Conservation (phyloP, 225 moss, liverwort and hornwort genomes). For the Takakia lepidozioides region DNA sequence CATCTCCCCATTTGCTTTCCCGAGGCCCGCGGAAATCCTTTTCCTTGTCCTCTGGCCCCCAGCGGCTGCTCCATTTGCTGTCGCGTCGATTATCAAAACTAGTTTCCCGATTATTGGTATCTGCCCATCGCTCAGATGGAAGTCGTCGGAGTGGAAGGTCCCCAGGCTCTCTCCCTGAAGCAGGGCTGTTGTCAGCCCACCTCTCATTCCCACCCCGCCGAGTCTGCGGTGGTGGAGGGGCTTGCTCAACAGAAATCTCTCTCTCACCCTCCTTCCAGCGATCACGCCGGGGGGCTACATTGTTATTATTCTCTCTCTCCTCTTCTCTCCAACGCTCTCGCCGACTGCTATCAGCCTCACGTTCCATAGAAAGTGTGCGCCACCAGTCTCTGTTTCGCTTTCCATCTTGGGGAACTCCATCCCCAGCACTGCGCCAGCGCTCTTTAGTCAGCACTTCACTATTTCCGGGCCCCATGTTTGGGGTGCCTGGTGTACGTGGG, state of each 20-base stretch:
- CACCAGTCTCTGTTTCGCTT: slow-evolving; percentile 62
- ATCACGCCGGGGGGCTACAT: slow-evolving; percentile 50
- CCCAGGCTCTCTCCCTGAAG: slow-evolving; percentile 36
- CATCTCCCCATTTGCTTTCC: slow-evolving; percentile 52
- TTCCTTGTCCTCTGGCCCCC: slow-evolving; percentile 71
- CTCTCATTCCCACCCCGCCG: slow-evolving; percentile 44
- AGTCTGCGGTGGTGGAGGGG: slow-evolving; percentile 24
- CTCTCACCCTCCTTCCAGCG: slow-evolving; percentile 71
- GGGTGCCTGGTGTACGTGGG: slow-evolving; percentile 60
- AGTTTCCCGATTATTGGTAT: slow-evolving; percentile 47
- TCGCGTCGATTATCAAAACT: slow-evolving; percentile 65
- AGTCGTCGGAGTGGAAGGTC: slow-evolving; percentile 39
- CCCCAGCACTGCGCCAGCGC: slow-evolving; percentile 45
- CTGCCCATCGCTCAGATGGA: slow-evolving; percentile 50
- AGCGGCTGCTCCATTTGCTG: slow-evolving; percentile 61
- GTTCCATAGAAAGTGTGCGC: slow-evolving; percentile 61
- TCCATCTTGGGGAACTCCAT: slow-evolving; percentile 30
- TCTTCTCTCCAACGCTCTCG: slow-evolving; percentile 71
- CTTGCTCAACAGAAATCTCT: slow-evolving; percentile 38
- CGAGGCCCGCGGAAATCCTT: slow-evolving; percentile 37
- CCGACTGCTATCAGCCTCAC: slow-evolving; percentile 53
- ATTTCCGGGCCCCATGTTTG: slow-evolving; percentile 54
- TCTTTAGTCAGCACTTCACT: slow-evolving; percentile 57
- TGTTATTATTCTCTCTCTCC: slow-evolving; percentile 56
- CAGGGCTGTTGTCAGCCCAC: slow-evolving; percentile 42